Evolutionary conservation across 768 basidiomycete species (phyloP).

Genomic region (Lactarius vividus): DNA sequence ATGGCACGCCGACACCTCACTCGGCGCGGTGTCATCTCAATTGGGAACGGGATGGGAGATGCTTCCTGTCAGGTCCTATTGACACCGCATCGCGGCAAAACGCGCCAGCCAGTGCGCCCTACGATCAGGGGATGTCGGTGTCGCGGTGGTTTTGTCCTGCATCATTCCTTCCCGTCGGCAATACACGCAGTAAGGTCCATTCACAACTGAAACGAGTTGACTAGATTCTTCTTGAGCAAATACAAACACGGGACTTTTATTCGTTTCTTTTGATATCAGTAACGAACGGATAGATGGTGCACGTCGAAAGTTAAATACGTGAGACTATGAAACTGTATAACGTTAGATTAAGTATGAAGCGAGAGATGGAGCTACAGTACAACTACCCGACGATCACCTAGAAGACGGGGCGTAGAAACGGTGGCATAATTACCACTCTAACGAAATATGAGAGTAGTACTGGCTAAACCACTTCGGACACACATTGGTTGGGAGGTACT

Average conservation of each 20-base stretch:
- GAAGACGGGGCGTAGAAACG: too few species aligned
- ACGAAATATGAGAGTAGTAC: background rate
- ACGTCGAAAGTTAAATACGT: background rate
- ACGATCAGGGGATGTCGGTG: background rate
- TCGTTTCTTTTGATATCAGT: background rate
- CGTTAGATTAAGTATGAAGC: background rate
- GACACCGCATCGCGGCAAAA: background rate
- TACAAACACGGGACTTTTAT: background rate
- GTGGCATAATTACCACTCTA: too few species aligned
- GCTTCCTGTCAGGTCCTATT: background rate
- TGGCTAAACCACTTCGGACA: background rate
- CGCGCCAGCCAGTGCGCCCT: background rate
- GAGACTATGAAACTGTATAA: background rate
- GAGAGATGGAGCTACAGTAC: background rate
- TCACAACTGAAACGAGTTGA: background rate
- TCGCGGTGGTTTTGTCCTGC: background rate
- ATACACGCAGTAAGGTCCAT: background rate
- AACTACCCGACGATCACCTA: too few species aligned
- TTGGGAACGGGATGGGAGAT: background rate
- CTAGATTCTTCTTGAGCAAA: background rate
- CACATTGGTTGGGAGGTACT: background rate
- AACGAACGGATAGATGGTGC: background rate
- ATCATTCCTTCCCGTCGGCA: background rate
- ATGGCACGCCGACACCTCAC: background rate
- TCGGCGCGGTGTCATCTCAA: background rate